Evolutionary conservation across 768 basidiomycete species (phyloP), one percentile per base, ranked within the genome.

Genomic region (Boletus tylopilopsis): DNA sequence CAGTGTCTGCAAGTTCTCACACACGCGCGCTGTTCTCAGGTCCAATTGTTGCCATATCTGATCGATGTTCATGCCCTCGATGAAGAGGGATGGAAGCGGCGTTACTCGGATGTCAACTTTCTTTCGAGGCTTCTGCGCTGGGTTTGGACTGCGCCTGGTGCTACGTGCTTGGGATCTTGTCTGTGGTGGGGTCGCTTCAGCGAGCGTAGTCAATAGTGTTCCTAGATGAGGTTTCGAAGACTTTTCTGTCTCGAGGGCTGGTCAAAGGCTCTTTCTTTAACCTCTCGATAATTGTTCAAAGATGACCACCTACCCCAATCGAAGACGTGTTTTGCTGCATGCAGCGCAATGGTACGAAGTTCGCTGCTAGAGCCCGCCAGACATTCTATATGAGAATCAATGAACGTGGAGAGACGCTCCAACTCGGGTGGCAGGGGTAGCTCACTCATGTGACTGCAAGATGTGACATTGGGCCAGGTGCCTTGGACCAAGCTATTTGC

Each of bases 11-110:
- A 95, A 69, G 42, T 87, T 77, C 35, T 79, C 77, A 53, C 85
- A 87, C 21, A 97, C 71, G 38, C 76, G 78, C 53, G 81, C 78
- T 15, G 84, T 74, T 37, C 90, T 75, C 46, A 99, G 73, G 62
- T 98, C 95, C 47, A 98, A 67, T 70, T 99, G 95, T 34, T 85
- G 85, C 95, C 95, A 99, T 23, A 97, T 73, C 66, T 95, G 94
- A 49, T 90, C 89, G 21, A 81, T 77, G 57, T 84, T 86, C 81
- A 96, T 85, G 16, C 78, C 85, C 19, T 91, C 81, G 12, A 84
- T 73, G 51, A 83, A 88, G 18, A 99, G 77, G 30, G 79, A 79
- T 7, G 81, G 73, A 3, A 97, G 67, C 6, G 94, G 94, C 1
- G 95, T 96, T 22, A 71, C 71, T 43, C 73, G 62, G 42, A 84